These are phyloP conservation scores for Dryadomyces quercus-mongolicae DNA, from an alignment of 2,329 filamentous ascomycete genomes.

Conservation along the genomic window DNA sequence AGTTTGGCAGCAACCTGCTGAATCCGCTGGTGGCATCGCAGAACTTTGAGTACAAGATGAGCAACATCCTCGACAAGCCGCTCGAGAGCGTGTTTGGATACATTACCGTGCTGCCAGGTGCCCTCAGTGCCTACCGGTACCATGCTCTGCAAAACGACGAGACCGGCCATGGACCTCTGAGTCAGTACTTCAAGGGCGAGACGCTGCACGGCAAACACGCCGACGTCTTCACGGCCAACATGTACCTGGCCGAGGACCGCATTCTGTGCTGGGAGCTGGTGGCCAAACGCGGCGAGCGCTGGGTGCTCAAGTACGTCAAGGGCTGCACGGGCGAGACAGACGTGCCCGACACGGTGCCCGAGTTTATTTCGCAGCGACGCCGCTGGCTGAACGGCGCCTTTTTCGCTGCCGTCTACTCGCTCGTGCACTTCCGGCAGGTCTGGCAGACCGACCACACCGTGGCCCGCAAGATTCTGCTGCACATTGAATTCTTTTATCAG, in stretches of 20 bases:
- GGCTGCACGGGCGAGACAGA: constrained; percentile 94
- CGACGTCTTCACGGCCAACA: constrained; percentile 56
- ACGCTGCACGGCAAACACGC: constrained; percentile 92
- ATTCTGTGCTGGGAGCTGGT: constrained; percentile 93
- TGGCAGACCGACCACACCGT: constrained; percentile 88
- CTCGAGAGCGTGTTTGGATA: constrained; percentile 96
- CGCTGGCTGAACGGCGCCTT: constrained; percentile 98
- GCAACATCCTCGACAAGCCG: constrained; percentile 95
- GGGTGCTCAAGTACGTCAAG: constrained; percentile 98
- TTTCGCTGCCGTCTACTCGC: constrained; percentile 94
- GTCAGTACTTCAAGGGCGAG: constrained; percentile 98
- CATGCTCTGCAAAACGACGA: constrained; percentile 94
- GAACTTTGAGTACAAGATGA: constrained; percentile 99
- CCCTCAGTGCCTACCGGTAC: constrained; percentile 89
- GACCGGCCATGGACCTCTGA: constrained; percentile 86
- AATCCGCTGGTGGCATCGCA: constrained; percentile 94
- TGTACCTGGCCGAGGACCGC: constrained; percentile 84
- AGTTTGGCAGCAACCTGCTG: constrained; percentile 66
- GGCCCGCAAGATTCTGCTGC: constrained; percentile 76
- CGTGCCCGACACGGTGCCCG: constrained; percentile 90
- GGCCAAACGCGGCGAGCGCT: constrained; percentile 85
- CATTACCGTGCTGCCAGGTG: constrained; percentile 92
- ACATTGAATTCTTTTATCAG: constrained; percentile 93
- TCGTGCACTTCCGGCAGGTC: constrained; percentile 88
- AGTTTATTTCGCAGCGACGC: constrained; percentile 92